A percentile compares a stretch with the other conserved stretches of the same genome.
phyloP scores from a whole-genome alignment of 495 filamentous ascomycete genomes.

The Neurospora sp. region DNA sequence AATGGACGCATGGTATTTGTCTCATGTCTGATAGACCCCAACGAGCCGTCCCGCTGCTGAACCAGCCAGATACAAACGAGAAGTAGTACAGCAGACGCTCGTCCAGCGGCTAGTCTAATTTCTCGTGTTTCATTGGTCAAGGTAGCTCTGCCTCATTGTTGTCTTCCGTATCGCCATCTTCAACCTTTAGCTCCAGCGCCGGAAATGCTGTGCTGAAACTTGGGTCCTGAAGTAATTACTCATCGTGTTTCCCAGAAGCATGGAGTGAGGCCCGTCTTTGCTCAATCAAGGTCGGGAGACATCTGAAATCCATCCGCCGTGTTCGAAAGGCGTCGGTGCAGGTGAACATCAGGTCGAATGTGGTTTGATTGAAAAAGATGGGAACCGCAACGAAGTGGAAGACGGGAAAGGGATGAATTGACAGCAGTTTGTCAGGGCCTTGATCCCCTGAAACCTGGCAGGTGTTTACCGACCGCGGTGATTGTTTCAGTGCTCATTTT shows the following conservation, averaged over 20 bases:
- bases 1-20: neutral
- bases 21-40: neutral
- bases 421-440: neutral
- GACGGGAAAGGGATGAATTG: neutral
- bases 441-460: neutral
- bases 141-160: neutral
- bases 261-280: no score
- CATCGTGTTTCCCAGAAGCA: neutral
- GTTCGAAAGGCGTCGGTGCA: no score
- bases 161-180: neutral
- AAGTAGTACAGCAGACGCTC: neutral
- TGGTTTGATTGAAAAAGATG: no score
- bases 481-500: neutral
- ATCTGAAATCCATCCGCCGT: no score
- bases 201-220: neutral
- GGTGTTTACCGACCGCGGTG: neutral
- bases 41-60: neutral
- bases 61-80: neutral
- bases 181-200: neutral
- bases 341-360: no score
- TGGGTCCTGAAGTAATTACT: neutral
- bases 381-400: no score
- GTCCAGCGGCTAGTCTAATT: no score
- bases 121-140: neutral
- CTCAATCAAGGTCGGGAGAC: no score